These are phyloP conservation scores for Apophysomyces variabilis DNA, from an alignment of 371 early-diverging fungal species.

Conservation along the genomic window DNA sequence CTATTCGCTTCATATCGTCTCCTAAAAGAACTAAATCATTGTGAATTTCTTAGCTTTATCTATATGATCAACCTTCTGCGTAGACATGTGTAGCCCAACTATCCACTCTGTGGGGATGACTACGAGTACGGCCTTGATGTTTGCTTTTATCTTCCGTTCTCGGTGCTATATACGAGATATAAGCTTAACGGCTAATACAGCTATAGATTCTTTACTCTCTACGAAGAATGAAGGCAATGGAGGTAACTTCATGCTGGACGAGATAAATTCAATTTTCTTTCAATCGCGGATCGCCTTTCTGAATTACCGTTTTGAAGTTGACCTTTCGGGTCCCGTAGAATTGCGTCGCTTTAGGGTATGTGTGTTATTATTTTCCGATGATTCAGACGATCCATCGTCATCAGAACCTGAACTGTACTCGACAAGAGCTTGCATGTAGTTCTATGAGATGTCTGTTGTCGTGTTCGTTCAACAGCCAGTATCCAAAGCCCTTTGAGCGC, in stretches of 20 bases:
- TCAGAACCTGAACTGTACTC: not conserved
- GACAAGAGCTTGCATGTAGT: not conserved
- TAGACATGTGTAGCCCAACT: slow-evolving; percentile 54
- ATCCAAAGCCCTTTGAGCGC: not conserved
- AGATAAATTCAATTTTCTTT: not conserved
- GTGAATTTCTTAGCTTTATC: not conserved
- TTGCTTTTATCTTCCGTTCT: slow-evolving; percentile 12
- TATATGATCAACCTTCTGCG: slow-evolving; percentile 32
- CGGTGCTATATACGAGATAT: not conserved
- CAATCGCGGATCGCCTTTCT: not conserved
- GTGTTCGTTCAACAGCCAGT: not conserved
- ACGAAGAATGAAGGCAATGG: slow-evolving; percentile 20
- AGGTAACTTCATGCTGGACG: slow-evolving; percentile 11
- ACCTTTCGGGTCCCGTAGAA: not conserved
- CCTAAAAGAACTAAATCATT: slow-evolving; percentile 9
- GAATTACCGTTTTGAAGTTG: not conserved
- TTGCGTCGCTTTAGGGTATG: not conserved
- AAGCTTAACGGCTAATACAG: not conserved
- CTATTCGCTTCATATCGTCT: slow-evolving; percentile 16
- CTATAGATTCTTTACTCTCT: slow-evolving; percentile 7
- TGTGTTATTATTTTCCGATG: not conserved
- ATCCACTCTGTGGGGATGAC: slow-evolving; percentile 31
- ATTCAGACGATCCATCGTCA: not conserved
- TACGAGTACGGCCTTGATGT: slow-evolving; percentile 35
- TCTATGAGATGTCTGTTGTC: not conserved